Evolutionary conservation across 2,329 filamentous ascomycete genomes (phyloP).

Genomic region (Torrubiellomyces zombiae): DNA sequence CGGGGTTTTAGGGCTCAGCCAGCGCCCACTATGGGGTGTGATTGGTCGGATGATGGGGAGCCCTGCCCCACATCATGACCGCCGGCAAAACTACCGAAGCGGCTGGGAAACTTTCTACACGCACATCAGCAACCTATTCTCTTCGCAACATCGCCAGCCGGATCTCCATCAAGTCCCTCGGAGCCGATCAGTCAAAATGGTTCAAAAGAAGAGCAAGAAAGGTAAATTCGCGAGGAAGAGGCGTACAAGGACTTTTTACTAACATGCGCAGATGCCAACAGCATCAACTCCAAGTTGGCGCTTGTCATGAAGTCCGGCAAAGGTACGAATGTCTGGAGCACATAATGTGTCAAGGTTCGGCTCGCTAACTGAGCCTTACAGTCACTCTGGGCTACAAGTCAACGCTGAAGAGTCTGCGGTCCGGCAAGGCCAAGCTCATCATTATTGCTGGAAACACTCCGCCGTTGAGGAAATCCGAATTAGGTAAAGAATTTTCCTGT

Average conservation of each 20-base stretch:
- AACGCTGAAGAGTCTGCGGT: slow-evolving; percentile 69
- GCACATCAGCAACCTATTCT: slow-evolving; percentile 7
- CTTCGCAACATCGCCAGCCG: slow-evolving; percentile 12
- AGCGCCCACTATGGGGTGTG: slow-evolving; percentile 1
- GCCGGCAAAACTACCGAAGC: too few species aligned
- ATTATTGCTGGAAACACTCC: slow-evolving; percentile 89
- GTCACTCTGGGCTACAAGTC: slow-evolving; percentile 27
- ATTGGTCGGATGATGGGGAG: slow-evolving; percentile 12
- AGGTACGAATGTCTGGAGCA: slow-evolving; percentile 53
- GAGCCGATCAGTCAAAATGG: slow-evolving; percentile 39
- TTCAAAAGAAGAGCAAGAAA: slow-evolving; percentile 71
- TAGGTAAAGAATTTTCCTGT: too few species aligned
- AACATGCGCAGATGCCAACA: slow-evolving; percentile 68
- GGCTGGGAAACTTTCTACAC: too few species aligned
- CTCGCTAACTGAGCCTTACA: too few species aligned
- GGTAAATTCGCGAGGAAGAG: too few species aligned
- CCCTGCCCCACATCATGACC: slow-evolving; percentile 11
- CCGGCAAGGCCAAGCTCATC: slow-evolving; percentile 96
- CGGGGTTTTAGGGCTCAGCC: slow-evolving; percentile 22
- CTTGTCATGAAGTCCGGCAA: slow-evolving; percentile 52
- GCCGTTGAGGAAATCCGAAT: slow-evolving; percentile 91
- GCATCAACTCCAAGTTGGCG: slow-evolving; percentile 43
- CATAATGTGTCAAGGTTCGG: too few species aligned
- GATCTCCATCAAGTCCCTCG: slow-evolving; percentile 15
- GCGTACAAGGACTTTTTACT: too few species aligned